Evolutionary conservation across 2,329 filamentous ascomycete species (phyloP).

Genomic region (Talaromyces sp.): DNA sequence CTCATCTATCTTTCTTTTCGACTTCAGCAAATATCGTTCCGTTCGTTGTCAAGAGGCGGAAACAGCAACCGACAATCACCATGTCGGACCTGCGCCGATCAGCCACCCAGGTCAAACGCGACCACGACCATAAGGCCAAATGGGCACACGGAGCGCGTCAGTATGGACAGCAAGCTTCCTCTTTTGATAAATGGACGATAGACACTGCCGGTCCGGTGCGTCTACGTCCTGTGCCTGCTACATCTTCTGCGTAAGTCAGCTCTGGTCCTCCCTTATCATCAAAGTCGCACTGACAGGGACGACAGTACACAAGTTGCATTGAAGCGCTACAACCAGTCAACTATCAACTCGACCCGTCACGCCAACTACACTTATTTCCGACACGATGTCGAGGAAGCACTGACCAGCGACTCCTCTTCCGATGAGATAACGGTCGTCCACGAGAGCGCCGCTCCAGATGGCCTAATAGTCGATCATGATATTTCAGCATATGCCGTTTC

Average conservation of each 20-base stretch:
- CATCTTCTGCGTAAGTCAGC: slow-evolving; percentile 2
- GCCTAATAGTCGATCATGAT: slow-evolving; percentile 43
- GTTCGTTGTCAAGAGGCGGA: not conserved
- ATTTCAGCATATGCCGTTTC: slow-evolving; percentile 52
- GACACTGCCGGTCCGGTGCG: not conserved
- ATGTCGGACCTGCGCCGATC: slow-evolving; percentile 48
- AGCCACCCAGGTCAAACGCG: slow-evolving; percentile 45
- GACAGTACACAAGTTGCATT: not conserved
- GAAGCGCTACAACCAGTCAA: slow-evolving; percentile 15
- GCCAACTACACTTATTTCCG: slow-evolving; percentile 24
- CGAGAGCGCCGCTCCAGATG: slow-evolving; percentile 40
- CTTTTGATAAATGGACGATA: not conserved
- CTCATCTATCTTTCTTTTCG: too few relatives aligned
- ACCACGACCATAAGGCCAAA: slow-evolving; percentile 37
- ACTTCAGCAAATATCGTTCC: not conserved
- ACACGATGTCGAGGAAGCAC: slow-evolving; percentile 30
- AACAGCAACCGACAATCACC: not conserved
- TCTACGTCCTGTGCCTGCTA: slow-evolving; percentile 1
- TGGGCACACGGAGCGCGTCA: slow-evolving; percentile 34
- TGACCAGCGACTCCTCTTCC: slow-evolving; percentile 29
- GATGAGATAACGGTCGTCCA: slow-evolving; percentile 35
- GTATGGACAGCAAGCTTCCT: not conserved
- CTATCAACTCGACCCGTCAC: slow-evolving; percentile 18
- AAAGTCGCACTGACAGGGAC: not conserved
- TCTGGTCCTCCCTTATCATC: slow-evolving; percentile 17